Evolutionary conservation across 2,329 filamentous ascomycete species (phyloP).

Genomic region (Stagonosporopsis tanaceti): DNA sequence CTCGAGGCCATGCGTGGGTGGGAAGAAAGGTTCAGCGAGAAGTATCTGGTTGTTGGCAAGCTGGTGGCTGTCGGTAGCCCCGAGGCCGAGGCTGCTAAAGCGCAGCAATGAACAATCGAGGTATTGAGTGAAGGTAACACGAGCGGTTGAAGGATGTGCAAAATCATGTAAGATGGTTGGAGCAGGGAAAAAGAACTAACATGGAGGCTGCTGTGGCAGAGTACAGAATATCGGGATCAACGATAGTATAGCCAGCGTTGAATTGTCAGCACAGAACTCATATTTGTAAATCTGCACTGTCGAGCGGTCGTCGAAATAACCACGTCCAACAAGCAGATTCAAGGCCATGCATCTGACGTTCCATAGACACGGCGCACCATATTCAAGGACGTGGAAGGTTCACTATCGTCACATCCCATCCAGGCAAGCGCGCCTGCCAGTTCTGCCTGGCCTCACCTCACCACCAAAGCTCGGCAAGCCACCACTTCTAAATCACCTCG

Average conservation of each 20-base stretch:
- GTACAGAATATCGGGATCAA: neutral
- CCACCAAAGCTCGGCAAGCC: neutral
- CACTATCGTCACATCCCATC: neutral
- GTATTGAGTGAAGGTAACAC: neutral
- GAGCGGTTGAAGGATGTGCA: neutral
- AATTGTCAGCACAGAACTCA: neutral
- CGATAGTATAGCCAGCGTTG: neutral
- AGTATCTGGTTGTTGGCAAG: conserved; percentile 94
- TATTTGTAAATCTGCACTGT: neutral
- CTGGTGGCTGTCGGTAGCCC: conserved; percentile 72
- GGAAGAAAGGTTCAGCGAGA: conserved; percentile 92
- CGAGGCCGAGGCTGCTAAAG: conserved; percentile 55
- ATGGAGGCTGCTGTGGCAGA: neutral
- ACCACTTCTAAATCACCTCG: too few relatives aligned
- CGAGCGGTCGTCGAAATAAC: neutral
- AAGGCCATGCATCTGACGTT: neutral
- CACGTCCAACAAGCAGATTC: neutral
- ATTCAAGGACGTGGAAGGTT: neutral
- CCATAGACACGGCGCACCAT: neutral
- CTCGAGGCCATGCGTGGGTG: conserved; percentile 85
- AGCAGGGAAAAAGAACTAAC: neutral
- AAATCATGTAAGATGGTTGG: neutral
- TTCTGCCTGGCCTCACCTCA: conserved; percentile 16
- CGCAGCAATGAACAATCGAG: conserved; percentile 20
- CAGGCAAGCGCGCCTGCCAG: conserved; percentile 20